These are phyloP conservation scores for Verticillium longisporum DNA, from an alignment of 2,329 filamentous ascomycete species.

Conservation along the genomic window DNA sequence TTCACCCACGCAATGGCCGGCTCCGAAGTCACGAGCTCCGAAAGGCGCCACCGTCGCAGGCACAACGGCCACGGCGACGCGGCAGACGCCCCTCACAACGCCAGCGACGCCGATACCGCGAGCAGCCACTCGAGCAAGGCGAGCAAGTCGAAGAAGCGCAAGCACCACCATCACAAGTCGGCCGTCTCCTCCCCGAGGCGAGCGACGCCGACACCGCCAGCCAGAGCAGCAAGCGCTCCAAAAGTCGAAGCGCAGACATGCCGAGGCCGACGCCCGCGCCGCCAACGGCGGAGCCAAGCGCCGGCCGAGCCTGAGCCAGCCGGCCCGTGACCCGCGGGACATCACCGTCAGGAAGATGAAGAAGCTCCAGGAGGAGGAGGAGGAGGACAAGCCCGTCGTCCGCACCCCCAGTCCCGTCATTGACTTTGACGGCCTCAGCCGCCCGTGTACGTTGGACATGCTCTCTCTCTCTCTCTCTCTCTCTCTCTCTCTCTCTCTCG, in stretches of 20 bases:
- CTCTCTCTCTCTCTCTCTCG: no score
- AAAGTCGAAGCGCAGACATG: slow-evolving; percentile 11
- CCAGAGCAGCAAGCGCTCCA: slow-evolving; percentile 9
- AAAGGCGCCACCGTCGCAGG: slow-evolving; percentile 23
- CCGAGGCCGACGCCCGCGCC: neutral
- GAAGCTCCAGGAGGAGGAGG: slow-evolving; percentile 23
- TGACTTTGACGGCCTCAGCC: slow-evolving; percentile 55
- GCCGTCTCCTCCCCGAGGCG: slow-evolving; percentile 1
- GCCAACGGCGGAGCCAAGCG: slow-evolving; percentile 24
- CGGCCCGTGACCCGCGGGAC: slow-evolving; percentile 54
- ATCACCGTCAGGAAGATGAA: slow-evolving; percentile 30
- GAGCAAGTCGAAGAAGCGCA: slow-evolving; percentile 13
- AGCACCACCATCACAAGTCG: slow-evolving; percentile 17
- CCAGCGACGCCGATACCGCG: slow-evolving; percentile 9
- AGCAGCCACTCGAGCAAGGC: slow-evolving; percentile 10
- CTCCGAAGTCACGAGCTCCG: slow-evolving; percentile 17
- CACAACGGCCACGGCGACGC: slow-evolving; percentile 13
- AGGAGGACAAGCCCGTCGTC: neutral
- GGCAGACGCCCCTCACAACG: neutral
- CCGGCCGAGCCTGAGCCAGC: slow-evolving; percentile 50
- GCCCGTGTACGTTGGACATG: slow-evolving; percentile 38
- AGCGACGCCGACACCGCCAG: slow-evolving; percentile 10
- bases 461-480: neutral
- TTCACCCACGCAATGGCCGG: slow-evolving; percentile 18
- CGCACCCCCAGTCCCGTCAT: slow-evolving; percentile 50